Base-by-base conservation (phyloP, 306 rosid genomes). In the Erythrophleum fordii region DNA sequence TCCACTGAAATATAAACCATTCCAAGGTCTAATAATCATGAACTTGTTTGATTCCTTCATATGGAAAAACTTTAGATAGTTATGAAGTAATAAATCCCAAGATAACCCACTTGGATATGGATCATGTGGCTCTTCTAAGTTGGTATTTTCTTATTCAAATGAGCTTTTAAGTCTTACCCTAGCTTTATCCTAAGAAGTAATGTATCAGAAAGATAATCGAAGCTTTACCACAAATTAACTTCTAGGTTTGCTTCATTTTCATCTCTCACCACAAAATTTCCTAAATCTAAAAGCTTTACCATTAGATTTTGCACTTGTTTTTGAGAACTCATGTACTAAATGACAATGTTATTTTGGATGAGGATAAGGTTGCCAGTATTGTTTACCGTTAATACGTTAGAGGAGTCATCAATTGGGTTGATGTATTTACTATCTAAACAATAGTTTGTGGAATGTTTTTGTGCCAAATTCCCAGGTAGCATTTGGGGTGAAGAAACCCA, bases 381-480 rank as follows among this genome's bases (percentile, higher is more conserved):
- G 22, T 20, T 61, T 10, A 76, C 34, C 25, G 2, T 51, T 1
- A 81, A 52, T 6, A 17, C n/a, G 14, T 86, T 86, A 6, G 85
- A 85, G 9, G 70, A 44, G 41, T 78, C 79, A 3, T 41, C 48
- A 34, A 76, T 65, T 1, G 87, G 90, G 11, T 45, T 81, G 34
- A 80, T 72, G 13, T 16, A 49, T 87, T 89, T 53, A 90, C 90
- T 17, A 89, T 89, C 92, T 87, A 89, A 31, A 85, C 90, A 56
- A 75, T 34, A 1, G 83, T 85, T 28, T 3, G 13, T 3, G 89
- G 72, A 23, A 83, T 51, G 53, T 70, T 81, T 13, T 56, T 56
- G 71, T 83, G 85, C 89, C 90, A 85, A 44, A 89, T 85, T 45
- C 90, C 92, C 23, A 87, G 23, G 74, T 85, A 85, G 22, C 80